Percentiles rank a stretch among this genome's conserved stretches.
Conservation (phyloP, 768 basidiomycete genomes). For the Mrakia blollopis region DNA sequence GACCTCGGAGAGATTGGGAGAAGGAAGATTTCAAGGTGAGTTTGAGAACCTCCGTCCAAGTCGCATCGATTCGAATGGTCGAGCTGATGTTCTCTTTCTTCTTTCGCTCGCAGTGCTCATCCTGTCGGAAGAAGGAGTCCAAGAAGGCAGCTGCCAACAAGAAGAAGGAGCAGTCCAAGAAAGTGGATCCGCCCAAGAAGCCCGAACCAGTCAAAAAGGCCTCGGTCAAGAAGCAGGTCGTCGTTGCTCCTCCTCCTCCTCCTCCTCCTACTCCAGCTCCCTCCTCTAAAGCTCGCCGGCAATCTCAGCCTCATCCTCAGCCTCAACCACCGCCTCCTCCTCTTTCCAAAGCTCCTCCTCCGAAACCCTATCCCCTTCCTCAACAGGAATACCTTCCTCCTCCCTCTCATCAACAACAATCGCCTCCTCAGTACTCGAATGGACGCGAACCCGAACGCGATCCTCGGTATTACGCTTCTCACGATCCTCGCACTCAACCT, state of each 20-base stretch:
- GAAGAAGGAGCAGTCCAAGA: background rate
- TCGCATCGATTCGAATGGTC: background rate
- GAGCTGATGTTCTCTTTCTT: background rate
- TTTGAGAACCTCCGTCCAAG: background rate
- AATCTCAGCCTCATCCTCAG: background rate
- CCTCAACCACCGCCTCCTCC: background rate
- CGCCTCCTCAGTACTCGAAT: background rate
- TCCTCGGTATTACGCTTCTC: background rate
- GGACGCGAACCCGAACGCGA: background rate
- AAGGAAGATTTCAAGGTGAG: conserved; percentile 60
- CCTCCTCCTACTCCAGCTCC: background rate
- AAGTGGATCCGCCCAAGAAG: background rate
- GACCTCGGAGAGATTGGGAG: conserved; percentile 73
- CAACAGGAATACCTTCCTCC: background rate
- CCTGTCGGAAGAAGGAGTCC: conserved; percentile 12
- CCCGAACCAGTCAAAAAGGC: background rate
- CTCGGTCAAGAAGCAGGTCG: background rate
- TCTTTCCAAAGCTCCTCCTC: background rate
- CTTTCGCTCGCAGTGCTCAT: background rate
- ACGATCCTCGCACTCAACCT: background rate
- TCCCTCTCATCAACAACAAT: background rate
- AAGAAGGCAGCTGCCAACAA: background rate
- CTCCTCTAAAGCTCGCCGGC: background rate
- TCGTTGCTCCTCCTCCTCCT: background rate
- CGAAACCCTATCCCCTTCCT: background rate